Percentiles rank a stretch among this genome's conserved stretches.
These are phyloP conservation scores for Colletotrichum camelliae DNA, from an alignment of 2,329 filamentous ascomycete genomes.

Conservation along the genomic window DNA sequence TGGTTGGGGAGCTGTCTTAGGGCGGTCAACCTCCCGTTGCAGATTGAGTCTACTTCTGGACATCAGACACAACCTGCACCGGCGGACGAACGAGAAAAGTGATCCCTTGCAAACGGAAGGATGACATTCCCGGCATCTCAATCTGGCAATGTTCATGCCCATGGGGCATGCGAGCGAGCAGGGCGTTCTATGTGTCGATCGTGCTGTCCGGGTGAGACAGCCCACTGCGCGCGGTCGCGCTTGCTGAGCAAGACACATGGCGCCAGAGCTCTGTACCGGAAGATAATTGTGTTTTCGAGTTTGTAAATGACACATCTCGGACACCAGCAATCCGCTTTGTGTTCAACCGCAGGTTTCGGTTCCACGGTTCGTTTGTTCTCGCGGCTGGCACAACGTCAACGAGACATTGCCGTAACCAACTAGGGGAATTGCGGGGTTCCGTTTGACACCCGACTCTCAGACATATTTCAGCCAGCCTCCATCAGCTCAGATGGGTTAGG, in stretches of 20 bases:
- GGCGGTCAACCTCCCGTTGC: neutral
- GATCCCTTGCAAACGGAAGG: neutral
- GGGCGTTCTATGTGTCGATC: neutral
- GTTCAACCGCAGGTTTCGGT: neutral
- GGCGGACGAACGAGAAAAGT: neutral
- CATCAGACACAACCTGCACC: neutral
- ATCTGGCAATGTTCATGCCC: neutral
- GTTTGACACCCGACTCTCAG: slow-evolving; percentile 2
- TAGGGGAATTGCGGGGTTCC: slow-evolving; percentile 6
- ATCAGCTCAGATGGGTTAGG: neutral
- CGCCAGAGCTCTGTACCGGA: neutral
- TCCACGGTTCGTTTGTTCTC: neutral
- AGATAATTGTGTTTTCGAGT: neutral
- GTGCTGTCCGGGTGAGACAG: neutral
- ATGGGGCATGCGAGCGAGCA: neutral
- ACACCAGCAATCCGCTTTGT: neutral
- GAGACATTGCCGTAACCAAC: neutral
- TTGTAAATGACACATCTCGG: neutral
- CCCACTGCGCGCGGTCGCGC: neutral
- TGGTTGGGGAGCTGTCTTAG: neutral
- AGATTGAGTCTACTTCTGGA: neutral
- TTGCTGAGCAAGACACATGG: neutral
- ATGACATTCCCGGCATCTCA: neutral
- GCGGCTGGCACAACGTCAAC: neutral
- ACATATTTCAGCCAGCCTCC: neutral